Base-by-base conservation (phyloP, 352 stramenopile genomes). In the Phytophthora uliginosa region DNA sequence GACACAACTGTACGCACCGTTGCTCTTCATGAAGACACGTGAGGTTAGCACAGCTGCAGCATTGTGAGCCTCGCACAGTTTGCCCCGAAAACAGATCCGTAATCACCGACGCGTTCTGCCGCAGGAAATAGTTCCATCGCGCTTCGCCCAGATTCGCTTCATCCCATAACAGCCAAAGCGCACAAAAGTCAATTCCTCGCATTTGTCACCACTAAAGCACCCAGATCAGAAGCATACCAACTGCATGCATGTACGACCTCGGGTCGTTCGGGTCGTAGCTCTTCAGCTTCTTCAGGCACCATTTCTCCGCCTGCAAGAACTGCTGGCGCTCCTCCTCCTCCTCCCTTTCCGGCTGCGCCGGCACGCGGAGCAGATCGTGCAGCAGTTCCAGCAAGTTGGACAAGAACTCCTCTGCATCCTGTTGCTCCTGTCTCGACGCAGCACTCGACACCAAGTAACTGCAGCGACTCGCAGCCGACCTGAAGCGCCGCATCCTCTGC, bases 381-480 rank as follows among this genome's bases (percentile, higher is more conserved):
- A 94, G 65, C 13, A 90, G 62, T 64, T 95, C 86, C 45, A 95
- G 66, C 18, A 95, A 53, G 36, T 92, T 90, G 0, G 83, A 84
- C 40, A 95, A 72, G 61, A 93, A 88, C 53, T 95, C 85, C 71
- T 96, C 87, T 2, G 89, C 89, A 59, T 96, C 89, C 54, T 96
- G 87, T 45, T 96, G 87, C n/a, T 94, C 86, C 55, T 95, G 89
- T 42, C 75, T 71, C 2, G 68, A 68, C 3, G 66, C 42, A 5
- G 66, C 64, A 36, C 64, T 66, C 4, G 76, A 74, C 7, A 94
- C 59, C 18, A 94, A 70, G n/a, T 82, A 76, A 1, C 85, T 83
- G 64, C 78, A 92, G 33, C 74, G 73, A 76, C 82, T 90, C 0
- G 67, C 60, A 7, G 78, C 82, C 4, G 67, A 55, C 24, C 75